These are phyloP conservation scores for Zygoascus sp. DNA, from an alignment of 1,139 yeast species.

Conservation along the genomic window DNA sequence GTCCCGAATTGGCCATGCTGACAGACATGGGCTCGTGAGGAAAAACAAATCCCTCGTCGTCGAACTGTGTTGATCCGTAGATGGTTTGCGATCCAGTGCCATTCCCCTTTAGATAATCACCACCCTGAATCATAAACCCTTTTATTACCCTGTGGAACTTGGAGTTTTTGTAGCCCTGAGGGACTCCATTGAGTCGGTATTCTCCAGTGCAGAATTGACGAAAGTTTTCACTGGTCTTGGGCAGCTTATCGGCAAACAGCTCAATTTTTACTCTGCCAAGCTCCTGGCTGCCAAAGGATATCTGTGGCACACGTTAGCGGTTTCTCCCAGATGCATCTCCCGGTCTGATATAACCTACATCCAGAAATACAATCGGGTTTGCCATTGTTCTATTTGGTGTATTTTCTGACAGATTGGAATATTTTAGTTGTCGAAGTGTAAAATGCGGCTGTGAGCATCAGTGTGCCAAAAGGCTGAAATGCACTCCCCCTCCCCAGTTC, in stretches of 20 bases:
- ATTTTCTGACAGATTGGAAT: neutral
- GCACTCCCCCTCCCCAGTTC: no score
- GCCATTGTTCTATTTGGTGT: neutral
- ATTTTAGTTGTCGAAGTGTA: neutral
- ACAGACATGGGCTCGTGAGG: slow-evolving; percentile 40
- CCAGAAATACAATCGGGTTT: slow-evolving; percentile 41
- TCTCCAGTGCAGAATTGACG: slow-evolving; percentile 56
- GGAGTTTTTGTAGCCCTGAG: slow-evolving; percentile 68
- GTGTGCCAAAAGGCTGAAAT: neutral
- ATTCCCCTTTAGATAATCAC: slow-evolving; percentile 42
- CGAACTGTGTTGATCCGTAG: slow-evolving; percentile 61
- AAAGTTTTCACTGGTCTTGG: slow-evolving; percentile 50
- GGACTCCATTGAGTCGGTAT: slow-evolving; percentile 37
- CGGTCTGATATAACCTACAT: slow-evolving; percentile 31
- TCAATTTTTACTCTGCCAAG: slow-evolving; percentile 46
- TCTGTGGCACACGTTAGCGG: slow-evolving; percentile 21
- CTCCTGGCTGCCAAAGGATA: slow-evolving; percentile 25
- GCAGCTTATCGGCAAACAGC: slow-evolving; percentile 41
- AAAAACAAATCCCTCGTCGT: slow-evolving; percentile 53
- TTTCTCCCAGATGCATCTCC: neutral
- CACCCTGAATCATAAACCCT: slow-evolving; percentile 59
- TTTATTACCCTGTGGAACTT: slow-evolving; percentile 79
- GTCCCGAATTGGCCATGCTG: slow-evolving; percentile 46
- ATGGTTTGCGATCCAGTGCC: slow-evolving; percentile 45
- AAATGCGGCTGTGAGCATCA: neutral